A percentile compares a stretch with the other conserved stretches of the same genome.
These are phyloP conservation scores for Diutina ranongensis DNA, from an alignment of 1,139 yeast genomes.

Conservation along the genomic window DNA sequence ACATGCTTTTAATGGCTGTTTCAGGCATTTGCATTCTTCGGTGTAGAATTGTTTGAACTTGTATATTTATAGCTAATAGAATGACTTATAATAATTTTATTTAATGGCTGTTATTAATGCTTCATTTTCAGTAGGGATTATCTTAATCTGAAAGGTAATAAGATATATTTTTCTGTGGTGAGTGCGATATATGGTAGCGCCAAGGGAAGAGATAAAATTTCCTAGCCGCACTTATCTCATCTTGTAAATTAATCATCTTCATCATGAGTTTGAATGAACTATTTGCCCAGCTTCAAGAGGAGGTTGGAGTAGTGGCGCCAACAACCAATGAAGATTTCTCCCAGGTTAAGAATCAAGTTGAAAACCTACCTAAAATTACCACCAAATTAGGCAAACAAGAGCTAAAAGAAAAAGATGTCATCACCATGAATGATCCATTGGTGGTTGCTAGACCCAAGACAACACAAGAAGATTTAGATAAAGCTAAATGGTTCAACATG, in stretches of 20 bases:
- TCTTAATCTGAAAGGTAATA: too few species aligned
- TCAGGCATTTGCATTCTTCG: neutral
- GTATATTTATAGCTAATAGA: neutral
- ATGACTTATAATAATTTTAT: neutral
- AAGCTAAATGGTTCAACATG: slow-evolving; percentile 72
- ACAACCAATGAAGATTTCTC: slow-evolving; percentile 8
- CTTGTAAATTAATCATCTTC: neutral
- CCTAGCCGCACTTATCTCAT: too few species aligned
- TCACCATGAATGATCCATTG: slow-evolving; percentile 44
- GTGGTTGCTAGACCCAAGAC: slow-evolving; percentile 9
- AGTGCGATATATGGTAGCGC: too few species aligned
- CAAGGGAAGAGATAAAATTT: too few species aligned
- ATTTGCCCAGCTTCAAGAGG: neutral
- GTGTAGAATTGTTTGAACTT: neutral
- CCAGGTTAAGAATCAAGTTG: slow-evolving; percentile 19
- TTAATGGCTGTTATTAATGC: too few species aligned
- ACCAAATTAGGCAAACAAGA: slow-evolving; percentile 11
- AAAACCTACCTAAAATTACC: slow-evolving; percentile 26
- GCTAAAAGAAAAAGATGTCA: neutral
- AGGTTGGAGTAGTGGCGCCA: neutral
- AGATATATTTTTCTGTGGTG: too few species aligned
- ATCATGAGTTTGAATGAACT: neutral
- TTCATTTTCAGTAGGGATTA: too few species aligned
- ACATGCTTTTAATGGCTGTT: neutral
- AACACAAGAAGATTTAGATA: slow-evolving; percentile 24